Base-by-base conservation (phyloP, 768 basidiomycete genomes). In the Tricholoma bakamatsutake region DNA sequence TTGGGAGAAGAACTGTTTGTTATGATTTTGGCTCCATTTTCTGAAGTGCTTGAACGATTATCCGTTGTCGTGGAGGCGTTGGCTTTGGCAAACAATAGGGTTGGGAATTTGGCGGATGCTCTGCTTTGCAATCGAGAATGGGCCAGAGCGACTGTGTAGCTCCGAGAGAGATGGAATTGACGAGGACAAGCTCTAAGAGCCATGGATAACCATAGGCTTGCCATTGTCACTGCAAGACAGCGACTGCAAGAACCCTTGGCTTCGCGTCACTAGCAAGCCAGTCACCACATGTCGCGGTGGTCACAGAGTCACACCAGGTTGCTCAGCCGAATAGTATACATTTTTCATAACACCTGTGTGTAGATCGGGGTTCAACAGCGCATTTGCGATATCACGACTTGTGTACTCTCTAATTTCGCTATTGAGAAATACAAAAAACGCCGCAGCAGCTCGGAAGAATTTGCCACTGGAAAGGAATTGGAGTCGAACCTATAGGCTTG, bases 151-250 rank as follows among this genome's bases (percentile, higher is more conserved):
- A 34, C 43, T 7, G 18, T 17, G 47, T 58, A 61, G 24, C 9
- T 51, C 3, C 57, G 62, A 5, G 48, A 47, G 6, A 53, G 9
- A 17, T 61, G 35, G 21, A 42, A 39, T 10, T 27, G 47, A 17
- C 57, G 56, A 30, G 56, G 33, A n/a, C 56, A 37, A 21, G 40
- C 52, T 37, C 54, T 52, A 28, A 64, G 40, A 28, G 58, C 53
- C 3, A 34, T 42, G 5, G 50, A 59, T 33, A 69, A 54, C 28
- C 65, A 57, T 46, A 64, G 52, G 35, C 59, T 62, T 24, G 66
- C 64, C 67, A 69, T 69, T 34, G 39, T 48, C 27, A 21, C 39
- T 17, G 52, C 17, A 6, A 40, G 6, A 40, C 54, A 5, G 9
- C 4, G 17, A 54, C 31, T 43, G 49, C 13, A 45, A n/a, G n/a